Evolutionary conservation across 352 stramenopile genomes (phyloP), one percentile per base, ranked within the genome.

Genomic region (Hyaloperonospora brassicae): DNA sequence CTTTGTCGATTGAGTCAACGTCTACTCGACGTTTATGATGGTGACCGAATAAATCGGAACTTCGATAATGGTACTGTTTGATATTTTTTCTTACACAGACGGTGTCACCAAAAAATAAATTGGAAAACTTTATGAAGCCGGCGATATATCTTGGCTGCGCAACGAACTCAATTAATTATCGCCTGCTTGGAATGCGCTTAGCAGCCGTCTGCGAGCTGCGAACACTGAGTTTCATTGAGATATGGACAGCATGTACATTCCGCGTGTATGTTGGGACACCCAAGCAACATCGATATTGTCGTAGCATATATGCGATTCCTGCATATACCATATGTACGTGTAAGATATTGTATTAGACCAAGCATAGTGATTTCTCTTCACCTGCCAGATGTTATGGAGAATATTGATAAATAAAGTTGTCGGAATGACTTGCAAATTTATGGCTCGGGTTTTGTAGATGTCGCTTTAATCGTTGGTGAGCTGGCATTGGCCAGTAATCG

Each of bases 11-110:
- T 12, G 48, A 57, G 11, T 50, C 35, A 17, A 34, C 55, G 25
- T 62, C 52, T 21, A 49, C 34, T 49, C 39, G 40, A 21, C 47
- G 25, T 24, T 57, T 61, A 31, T 40, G 46, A 17, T 24, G 54
- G 8, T 12, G 25, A 5, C 34, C 47, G 1, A 48, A 61, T 36
- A 8, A 52, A 0, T 58, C 43, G 0, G 12, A 31, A 0, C 30
- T 61, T 1, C 31, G 14, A 3, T 50, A 39, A n/a, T 61, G 31
- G 47, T 47, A 47, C 2, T 48, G 47, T 48, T 44, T 47, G 17
- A 47, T 43, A 2, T 56, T 27, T 10, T 6, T 21, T 11, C 53
- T 62, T 14, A 50, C 49, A 5, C 25, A 24, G 2, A 62, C 57
- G 25, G 24, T 58, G 1, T 42, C 57, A 38, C 48, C 47, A 10